A percentile compares a stretch with the other conserved stretches of the same genome.
Conservation (phyloP, 2,329 filamentous ascomycete species). For the Atkinsonella texensis region DNA sequence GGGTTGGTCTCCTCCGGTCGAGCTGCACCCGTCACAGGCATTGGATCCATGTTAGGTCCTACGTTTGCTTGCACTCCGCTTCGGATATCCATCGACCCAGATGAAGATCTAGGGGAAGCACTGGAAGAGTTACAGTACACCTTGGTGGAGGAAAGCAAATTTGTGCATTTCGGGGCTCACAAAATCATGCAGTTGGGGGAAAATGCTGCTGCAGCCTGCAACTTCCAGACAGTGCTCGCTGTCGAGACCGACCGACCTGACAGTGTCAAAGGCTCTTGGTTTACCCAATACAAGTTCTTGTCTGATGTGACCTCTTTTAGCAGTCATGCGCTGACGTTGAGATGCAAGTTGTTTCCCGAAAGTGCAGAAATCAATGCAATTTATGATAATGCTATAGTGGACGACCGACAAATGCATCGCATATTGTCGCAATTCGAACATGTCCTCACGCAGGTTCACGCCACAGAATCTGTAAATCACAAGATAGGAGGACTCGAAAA, state of each 20-base stretch:
- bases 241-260: background rate
- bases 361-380: background rate
- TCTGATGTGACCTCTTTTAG: background rate
- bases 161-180: background rate
- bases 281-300: background rate
- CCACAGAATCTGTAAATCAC: background rate
- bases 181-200: background rate
- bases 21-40: background rate
- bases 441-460: background rate
- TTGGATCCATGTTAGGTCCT: background rate
- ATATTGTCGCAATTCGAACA: background rate
- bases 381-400: background rate
- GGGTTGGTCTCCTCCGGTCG: background rate
- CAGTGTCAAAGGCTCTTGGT: background rate
- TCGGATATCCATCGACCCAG: background rate
- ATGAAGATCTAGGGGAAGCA: background rate
- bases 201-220: background rate
- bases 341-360: background rate
- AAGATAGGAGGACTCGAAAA: background rate
- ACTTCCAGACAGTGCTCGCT: background rate
- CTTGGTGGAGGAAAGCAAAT: background rate
- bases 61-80: background rate
- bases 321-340: background rate
- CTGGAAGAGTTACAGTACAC: background rate
- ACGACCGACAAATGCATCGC: background rate